These are phyloP conservation scores for Coemansia reversa DNA, from an alignment of 192 early-diverging fungal genomes.

Conservation along the genomic window DNA sequence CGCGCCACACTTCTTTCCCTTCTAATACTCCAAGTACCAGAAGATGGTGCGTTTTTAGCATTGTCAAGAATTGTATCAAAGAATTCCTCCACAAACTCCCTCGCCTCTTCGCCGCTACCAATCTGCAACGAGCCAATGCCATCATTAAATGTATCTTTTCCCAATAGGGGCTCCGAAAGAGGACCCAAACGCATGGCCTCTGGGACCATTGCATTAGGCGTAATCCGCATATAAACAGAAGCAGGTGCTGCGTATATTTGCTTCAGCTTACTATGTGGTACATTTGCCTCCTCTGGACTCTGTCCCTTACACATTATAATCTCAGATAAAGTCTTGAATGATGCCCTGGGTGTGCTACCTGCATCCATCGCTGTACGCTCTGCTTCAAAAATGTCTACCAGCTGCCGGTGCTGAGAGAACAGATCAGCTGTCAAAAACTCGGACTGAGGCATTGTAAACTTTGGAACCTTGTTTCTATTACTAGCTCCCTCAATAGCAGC, in stretches of 20 bases:
- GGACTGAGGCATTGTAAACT: slow-evolving; percentile 44
- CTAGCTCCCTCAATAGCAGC: not conserved
- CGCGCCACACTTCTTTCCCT: slow-evolving; percentile 8
- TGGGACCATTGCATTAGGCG: slow-evolving; percentile 40
- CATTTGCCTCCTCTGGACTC: slow-evolving; percentile 19
- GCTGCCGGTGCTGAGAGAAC: slow-evolving; percentile 45
- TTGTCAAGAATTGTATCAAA: slow-evolving; percentile 40
- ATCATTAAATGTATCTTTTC: slow-evolving; percentile 34
- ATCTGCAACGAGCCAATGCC: slow-evolving; percentile 21
- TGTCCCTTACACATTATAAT: slow-evolving; percentile 26
- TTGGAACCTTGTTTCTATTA: slow-evolving; percentile 32
- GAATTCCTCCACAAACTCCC: slow-evolving; percentile 48
- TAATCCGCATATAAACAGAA: slow-evolving; percentile 44
- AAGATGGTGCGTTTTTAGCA: not conserved
- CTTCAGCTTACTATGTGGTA: slow-evolving; percentile 29
- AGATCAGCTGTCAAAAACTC: slow-evolving; percentile 42
- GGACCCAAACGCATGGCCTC: slow-evolving; percentile 52
- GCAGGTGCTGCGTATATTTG: slow-evolving; percentile 51
- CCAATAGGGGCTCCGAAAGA: slow-evolving; percentile 39
- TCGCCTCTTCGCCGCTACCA: slow-evolving; percentile 13
- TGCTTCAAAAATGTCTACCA: slow-evolving; percentile 14
- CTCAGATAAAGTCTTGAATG: slow-evolving; percentile 46
- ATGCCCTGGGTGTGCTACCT: slow-evolving; percentile 7
- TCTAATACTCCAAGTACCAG: slow-evolving; percentile 24
- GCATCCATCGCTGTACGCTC: slow-evolving; percentile 2